Percentiles rank a stretch among this genome's conserved stretches.
phyloP scores from a whole-genome alignment of 108 stramenopile species.

The Nitzschia inconspicua region DNA sequence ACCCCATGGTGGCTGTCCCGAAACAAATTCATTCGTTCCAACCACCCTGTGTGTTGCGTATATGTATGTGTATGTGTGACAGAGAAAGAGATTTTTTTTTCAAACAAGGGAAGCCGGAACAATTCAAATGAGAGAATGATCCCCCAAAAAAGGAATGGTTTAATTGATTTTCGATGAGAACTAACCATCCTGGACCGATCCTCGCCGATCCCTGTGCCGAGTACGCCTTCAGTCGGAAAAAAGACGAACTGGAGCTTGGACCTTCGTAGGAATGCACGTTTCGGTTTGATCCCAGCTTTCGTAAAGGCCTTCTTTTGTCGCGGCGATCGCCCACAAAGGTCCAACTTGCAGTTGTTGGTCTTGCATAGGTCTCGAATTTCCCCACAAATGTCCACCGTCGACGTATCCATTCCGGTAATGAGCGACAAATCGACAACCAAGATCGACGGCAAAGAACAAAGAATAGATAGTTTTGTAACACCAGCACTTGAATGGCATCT shows the following conservation, averaged over 20 bases:
- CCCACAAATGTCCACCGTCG: slow-evolving; percentile 60
- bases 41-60: slow-evolving; percentile 3
- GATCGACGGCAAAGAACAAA: slow-evolving; percentile 75
- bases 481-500: slow-evolving; percentile 63
- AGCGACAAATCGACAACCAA: slow-evolving; percentile 64
- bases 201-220: slow-evolving; percentile 50
- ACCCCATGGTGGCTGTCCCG: slow-evolving; percentile 35
- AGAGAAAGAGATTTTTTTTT: neutral
- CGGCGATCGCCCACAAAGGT: slow-evolving; percentile 43
- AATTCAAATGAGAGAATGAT: neutral
- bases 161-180: no score
- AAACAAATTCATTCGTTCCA: slow-evolving; percentile 17
- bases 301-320: slow-evolving; percentile 34
- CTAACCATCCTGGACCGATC: slow-evolving; percentile 31
- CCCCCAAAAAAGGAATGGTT: neutral
- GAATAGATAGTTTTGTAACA: slow-evolving; percentile 79
- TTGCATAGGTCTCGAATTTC: slow-evolving; percentile 55
- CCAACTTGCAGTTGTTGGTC: slow-evolving; percentile 48
- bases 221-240: no score
- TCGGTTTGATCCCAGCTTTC: slow-evolving; percentile 50
- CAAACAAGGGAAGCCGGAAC: neutral
- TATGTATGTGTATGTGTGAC: neutral
- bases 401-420: slow-evolving; percentile 67
- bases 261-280: no score
- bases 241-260: no score